phyloP scores from a whole-genome alignment of 306 rosid species.

The Castanea crenata region DNA sequence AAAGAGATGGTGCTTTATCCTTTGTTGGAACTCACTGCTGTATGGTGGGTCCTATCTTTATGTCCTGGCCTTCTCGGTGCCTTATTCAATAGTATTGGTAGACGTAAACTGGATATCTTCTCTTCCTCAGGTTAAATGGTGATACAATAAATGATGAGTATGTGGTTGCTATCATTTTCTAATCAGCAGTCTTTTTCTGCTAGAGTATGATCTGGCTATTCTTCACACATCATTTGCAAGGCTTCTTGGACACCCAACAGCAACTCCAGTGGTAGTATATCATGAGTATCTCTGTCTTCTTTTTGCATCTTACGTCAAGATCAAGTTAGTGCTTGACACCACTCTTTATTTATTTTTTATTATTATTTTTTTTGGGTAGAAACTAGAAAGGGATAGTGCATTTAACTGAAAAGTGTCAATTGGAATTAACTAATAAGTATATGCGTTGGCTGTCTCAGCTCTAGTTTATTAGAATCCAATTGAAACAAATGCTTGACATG shows the following conservation, averaged over 20 bases:
- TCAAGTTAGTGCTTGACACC: not conserved
- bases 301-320: not conserved
- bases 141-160: not conserved
- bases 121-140: not conserved
- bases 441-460: not conserved
- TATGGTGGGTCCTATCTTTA: not conserved
- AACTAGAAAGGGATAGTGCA: too few species aligned
- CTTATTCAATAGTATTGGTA: not conserved
- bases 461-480: conserved; percentile 3
- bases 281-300: not conserved
- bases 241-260: conserved; percentile 78
- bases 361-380: too few species aligned
- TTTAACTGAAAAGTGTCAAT: too few species aligned
- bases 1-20: not conserved
- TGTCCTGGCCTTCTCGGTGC: conserved; percentile 6
- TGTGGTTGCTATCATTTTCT: conserved; percentile 15
- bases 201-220: conserved; percentile 88
- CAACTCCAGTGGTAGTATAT: conserved; percentile 30
- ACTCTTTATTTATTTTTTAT: too few species aligned
- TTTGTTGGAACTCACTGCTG: not conserved
- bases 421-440: too few species aligned
- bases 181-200: conserved; percentile 17
- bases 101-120: not conserved
- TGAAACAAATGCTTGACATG: not conserved
- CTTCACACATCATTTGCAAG: conserved; percentile 97